phyloP scores from a whole-genome alignment of 495 filamentous ascomycete genomes.

The Tuber indicum region DNA sequence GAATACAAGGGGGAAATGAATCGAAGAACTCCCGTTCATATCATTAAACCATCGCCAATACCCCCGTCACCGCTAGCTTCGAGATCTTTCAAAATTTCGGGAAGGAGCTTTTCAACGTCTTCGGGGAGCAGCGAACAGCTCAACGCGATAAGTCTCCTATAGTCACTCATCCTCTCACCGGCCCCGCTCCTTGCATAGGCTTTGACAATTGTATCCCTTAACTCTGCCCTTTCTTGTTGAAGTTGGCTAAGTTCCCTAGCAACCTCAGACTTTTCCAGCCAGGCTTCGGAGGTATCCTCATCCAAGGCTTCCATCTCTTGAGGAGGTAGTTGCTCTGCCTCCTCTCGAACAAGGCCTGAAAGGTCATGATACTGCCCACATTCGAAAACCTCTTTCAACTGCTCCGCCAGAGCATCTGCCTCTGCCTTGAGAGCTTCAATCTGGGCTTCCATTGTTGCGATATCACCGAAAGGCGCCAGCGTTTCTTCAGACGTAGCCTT shows the following conservation, averaged over 20 bases:
- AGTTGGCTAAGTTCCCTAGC: constrained; percentile 30
- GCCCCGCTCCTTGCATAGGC: constrained; percentile 33
- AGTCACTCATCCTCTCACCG: constrained; percentile 42
- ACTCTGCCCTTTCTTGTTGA: constrained; percentile 28
- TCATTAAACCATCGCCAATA: constrained; percentile 34
- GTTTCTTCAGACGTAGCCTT: constrained; percentile 34
- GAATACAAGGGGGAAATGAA: not conserved
- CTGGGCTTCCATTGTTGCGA: constrained; percentile 33
- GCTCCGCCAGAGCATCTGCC: constrained; percentile 29
- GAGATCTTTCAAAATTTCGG: constrained; percentile 42
- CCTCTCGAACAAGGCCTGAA: constrained; percentile 20
- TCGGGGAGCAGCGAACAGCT: constrained; percentile 40
- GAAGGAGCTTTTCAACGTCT: constrained; percentile 42
- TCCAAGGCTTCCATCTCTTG: constrained; percentile 31
- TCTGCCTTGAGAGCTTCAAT: constrained; percentile 32
- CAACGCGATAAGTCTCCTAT: constrained; percentile 41
- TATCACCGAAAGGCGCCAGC: constrained; percentile 31
- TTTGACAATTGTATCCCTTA: constrained; percentile 41
- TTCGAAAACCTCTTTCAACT: constrained; percentile 37
- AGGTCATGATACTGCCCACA: constrained; percentile 36
- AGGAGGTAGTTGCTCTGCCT: constrained; percentile 21
- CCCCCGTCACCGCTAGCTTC: constrained; percentile 39
- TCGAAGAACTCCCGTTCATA: constrained; percentile 15
- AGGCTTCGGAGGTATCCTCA: constrained; percentile 3
- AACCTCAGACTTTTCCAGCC: constrained; percentile 30